Percentiles rank a stretch among this genome's conserved stretches.
Evolutionary conservation across 1,139 yeast genomes (phyloP).

Genomic region (Diutina neorugosa): DNA sequence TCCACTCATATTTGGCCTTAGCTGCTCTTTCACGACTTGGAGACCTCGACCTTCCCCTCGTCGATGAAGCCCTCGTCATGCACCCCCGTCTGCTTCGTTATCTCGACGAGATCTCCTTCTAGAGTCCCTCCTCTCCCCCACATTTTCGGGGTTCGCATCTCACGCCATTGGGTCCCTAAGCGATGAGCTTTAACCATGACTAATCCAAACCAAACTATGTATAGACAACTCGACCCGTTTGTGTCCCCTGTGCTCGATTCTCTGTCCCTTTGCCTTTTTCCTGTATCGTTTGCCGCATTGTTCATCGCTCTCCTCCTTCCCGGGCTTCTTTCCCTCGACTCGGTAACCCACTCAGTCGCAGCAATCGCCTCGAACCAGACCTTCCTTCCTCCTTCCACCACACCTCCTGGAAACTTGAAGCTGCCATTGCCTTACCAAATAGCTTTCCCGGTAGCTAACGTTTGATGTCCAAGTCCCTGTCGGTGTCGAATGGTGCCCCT

Average conservation of each 20-base stretch:
- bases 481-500: background rate
- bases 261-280: no score
- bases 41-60: slow-evolving; percentile 9
- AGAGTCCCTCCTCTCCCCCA: background rate
- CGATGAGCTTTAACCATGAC: no score
- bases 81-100: slow-evolving; percentile 6
- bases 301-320: background rate
- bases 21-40: slow-evolving; percentile 39
- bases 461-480: slow-evolving; percentile 5
- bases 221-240: background rate
- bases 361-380: background rate
- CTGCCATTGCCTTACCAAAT: background rate
- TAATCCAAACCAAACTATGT: no score
- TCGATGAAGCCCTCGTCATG: slow-evolving; percentile 19
- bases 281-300: no score
- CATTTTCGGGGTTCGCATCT: background rate
- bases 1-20: slow-evolving; percentile 52
- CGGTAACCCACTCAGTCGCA: background rate
- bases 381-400: no score
- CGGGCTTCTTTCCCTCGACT: background rate
- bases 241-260: no score
- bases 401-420: no score
- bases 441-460: no score
- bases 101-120: background rate
- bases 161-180: no score